phyloP scores from a whole-genome alignment of 441 rosid genomes.

The Melastoma candidum region DNA sequence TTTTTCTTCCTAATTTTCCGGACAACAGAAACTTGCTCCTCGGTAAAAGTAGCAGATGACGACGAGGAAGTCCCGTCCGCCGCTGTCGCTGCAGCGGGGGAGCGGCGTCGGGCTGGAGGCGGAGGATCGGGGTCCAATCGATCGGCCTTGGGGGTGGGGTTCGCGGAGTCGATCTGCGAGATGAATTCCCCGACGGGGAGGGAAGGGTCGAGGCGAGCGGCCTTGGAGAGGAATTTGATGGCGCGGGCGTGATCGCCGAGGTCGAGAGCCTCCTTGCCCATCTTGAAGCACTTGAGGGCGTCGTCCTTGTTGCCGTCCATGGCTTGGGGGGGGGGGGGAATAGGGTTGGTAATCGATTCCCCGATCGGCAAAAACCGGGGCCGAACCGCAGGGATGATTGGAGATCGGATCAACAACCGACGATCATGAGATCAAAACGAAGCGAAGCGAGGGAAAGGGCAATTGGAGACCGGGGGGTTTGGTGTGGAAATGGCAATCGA shows the following conservation, averaged over 20 bases:
- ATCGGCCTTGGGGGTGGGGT: constrained; percentile 1
- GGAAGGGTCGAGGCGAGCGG: constrained; percentile 79
- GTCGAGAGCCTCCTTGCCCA: constrained; percentile 61
- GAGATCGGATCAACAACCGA: too few species aligned
- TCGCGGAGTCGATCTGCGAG: constrained; percentile 25
- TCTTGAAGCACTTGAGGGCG: constrained; percentile 72
- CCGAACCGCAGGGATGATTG: too few species aligned
- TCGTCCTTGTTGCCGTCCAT: constrained; percentile 98
- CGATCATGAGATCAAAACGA: too few species aligned
- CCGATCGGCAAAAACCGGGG: too few species aligned
- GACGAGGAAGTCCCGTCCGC: constrained; percentile 25
- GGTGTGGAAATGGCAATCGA: too few species aligned
- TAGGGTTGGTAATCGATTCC: too few species aligned
- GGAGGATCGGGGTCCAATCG: too few species aligned
- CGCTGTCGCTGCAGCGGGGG: constrained; percentile 24
- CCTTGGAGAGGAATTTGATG: constrained; percentile 63
- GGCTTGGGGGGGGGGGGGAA: too few species aligned
- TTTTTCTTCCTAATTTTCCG: constrained; percentile 68
- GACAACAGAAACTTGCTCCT: constrained; percentile 68
- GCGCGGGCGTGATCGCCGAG: constrained; percentile 81
- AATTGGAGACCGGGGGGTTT: too few species aligned
- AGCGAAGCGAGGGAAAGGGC: too few species aligned
- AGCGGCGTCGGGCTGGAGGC: constrained; percentile 54
- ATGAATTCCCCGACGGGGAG: constrained; percentile 55
- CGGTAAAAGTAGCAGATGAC: constrained; percentile 39